Conservation (phyloP, 306 rosid species). For the Mucuna pruriens region DNA sequence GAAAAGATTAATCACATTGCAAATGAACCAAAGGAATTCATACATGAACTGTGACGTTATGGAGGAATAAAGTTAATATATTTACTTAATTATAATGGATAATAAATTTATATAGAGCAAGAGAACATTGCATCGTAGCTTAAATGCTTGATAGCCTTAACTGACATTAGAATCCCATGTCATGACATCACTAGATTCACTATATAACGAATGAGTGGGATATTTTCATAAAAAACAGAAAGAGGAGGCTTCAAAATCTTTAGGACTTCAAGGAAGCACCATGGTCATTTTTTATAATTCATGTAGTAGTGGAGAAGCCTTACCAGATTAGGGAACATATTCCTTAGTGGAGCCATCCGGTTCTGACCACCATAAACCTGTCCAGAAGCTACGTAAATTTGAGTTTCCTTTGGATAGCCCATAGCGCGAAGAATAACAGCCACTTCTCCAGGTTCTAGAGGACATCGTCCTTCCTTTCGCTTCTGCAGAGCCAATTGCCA, state of each 20-base stretch:
- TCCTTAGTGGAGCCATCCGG: constrained; percentile 95
- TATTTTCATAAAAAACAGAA: constrained; percentile 9
- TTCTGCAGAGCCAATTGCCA: constrained; percentile 99
- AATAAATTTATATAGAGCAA: background rate
- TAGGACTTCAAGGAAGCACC: constrained; percentile 5
- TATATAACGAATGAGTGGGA: background rate
- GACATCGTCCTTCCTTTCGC: constrained; percentile 99
- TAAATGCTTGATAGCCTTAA: constrained; percentile 6
- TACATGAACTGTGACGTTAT: background rate
- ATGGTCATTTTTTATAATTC: constrained; percentile 10
- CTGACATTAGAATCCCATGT: background rate
- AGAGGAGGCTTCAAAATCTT: background rate
- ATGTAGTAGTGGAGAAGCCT: constrained; percentile 11
- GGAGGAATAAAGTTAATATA: background rate
- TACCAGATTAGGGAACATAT: constrained; percentile 97
- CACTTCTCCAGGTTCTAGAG: constrained; percentile 99
- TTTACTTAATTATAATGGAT: background rate
- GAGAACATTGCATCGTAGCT: constrained; percentile 12
- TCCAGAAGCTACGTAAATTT: constrained; percentile 98
- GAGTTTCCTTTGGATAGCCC: constrained; percentile 98
- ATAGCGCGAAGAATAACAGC: constrained; percentile 97
- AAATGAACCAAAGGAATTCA: background rate
- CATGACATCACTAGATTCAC: constrained; percentile 12
- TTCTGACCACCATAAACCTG: constrained; percentile 99
- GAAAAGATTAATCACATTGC: constrained; percentile 12